Conservation (phyloP, 768 basidiomycete genomes). For the Multifurca ochricompacta region DNA sequence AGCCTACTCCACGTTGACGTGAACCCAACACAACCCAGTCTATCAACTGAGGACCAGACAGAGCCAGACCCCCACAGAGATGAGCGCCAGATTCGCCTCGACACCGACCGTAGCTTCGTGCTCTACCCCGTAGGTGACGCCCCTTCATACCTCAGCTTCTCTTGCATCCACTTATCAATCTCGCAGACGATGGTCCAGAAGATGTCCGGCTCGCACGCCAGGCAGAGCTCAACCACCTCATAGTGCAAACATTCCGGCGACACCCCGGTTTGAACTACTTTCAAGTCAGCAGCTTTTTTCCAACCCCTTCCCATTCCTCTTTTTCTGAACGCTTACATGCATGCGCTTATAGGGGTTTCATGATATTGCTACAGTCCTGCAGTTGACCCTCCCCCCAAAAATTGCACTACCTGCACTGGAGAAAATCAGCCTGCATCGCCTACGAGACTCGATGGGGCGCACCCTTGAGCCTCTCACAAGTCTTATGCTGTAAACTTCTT, state of each 20-base stretch:
- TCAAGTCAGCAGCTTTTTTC: conserved; percentile 42
- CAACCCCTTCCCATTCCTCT: background rate
- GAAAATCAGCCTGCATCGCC: conserved; percentile 66
- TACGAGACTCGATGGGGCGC: conserved; percentile 84
- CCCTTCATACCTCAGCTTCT: conserved; percentile 3
- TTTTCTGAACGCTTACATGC: background rate
- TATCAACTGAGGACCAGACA: background rate
- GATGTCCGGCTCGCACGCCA: conserved; percentile 50
- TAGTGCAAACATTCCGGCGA: conserved; percentile 68
- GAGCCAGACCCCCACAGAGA: conserved; percentile 46
- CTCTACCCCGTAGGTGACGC: conserved; percentile 71
- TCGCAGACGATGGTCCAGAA: conserved; percentile 19
- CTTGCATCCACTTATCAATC: background rate
- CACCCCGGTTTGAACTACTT: conserved; percentile 75
- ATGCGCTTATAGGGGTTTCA: conserved; percentile 73
- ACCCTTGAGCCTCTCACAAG: conserved; percentile 83
- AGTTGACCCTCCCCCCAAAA: conserved; percentile 60
- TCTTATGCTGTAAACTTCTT: conserved; percentile 47
- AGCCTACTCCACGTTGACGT: conserved; percentile 29
- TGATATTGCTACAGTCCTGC: conserved; percentile 82
- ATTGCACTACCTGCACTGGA: conserved; percentile 53
- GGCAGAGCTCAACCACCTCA: conserved; percentile 56
- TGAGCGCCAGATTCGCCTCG: conserved; percentile 80
- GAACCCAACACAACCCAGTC: conserved; percentile 2
- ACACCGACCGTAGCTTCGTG: conserved; percentile 91